Conservation (phyloP, 1,284 basidiomycete species). For the Tranzscheliella williamsii region DNA sequence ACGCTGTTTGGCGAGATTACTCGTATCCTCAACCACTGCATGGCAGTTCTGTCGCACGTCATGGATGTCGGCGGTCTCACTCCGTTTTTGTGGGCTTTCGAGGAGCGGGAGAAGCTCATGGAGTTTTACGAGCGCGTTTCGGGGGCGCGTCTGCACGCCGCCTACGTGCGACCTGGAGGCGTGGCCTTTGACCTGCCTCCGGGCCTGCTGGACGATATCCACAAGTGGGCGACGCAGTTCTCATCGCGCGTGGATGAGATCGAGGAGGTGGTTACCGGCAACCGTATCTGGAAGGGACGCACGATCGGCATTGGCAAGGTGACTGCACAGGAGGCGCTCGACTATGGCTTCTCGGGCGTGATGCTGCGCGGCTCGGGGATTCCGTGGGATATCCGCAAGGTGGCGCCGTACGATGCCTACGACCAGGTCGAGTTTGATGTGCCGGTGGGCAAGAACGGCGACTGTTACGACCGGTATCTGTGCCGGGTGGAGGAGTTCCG, state of each 20-base stretch:
- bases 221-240: conserved; percentile 97
- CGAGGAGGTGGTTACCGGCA: conserved; percentile 95
- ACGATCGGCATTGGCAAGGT: conserved; percentile 90
- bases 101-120: conserved; percentile 99
- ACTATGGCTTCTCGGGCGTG: conserved; percentile 93
- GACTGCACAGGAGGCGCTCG: conserved; percentile 86
- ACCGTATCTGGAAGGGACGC: conserved; percentile 96
- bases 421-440: conserved; percentile 97
- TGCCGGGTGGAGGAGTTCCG: conserved; percentile 98
- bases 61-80: conserved; percentile 86
- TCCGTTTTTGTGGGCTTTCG: conserved; percentile 99
- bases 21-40: conserved; percentile 92
- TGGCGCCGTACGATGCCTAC: conserved; percentile 93
- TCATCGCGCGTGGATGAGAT: conserved; percentile 88
- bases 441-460: conserved; percentile 92
- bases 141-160: conserved; percentile 92
- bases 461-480: conserved; percentile 92
- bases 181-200: conserved; percentile 97
- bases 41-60: conserved; percentile 89
- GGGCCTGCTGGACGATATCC: conserved; percentile 93
- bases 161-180: conserved; percentile 97
- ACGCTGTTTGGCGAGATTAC: conserved; percentile 97
- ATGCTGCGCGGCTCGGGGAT: conserved; percentile 94
- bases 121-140: conserved; percentile 99
- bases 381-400: conserved; percentile 89